These are phyloP conservation scores for Gossypium herbaceum DNA, from an alignment of 345 rosid genomes.

Conservation along the genomic window DNA sequence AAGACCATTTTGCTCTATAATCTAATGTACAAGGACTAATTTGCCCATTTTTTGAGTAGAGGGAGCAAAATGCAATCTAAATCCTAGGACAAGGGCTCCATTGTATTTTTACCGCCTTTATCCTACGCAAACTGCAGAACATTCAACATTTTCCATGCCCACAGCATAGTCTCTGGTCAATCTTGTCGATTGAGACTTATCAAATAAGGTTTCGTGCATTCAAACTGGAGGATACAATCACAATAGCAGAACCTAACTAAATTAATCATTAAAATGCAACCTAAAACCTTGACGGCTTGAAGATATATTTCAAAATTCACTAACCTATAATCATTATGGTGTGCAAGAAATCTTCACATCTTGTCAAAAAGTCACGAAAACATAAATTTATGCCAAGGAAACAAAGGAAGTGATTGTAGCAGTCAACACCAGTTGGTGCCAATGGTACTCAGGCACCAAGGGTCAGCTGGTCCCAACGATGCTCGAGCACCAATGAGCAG, in stretches of 20 bases:
- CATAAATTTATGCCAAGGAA: not conserved
- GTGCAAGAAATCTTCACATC: not conserved
- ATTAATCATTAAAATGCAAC: not conserved
- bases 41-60: no score
- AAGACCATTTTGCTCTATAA: no score
- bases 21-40: no score
- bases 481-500: not conserved
- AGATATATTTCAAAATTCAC: not conserved
- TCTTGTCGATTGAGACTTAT: not conserved
- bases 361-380: not conserved
- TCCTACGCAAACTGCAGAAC: not conserved
- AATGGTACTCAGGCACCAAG: not conserved
- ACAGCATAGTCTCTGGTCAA: not conserved
- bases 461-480: not conserved
- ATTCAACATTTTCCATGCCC: not conserved
- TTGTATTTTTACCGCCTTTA: not conserved
- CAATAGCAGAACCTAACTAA: not conserved
- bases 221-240: not conserved
- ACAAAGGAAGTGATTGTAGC: not conserved
- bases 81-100: no score
- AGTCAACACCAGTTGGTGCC: not conserved
- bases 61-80: no score
- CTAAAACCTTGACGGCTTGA: not conserved
- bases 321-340: not conserved
- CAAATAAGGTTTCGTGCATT: not conserved